Evolutionary conservation across 2,329 filamentous ascomycete species (phyloP), one percentile per base, ranked within the genome.

Genomic region (Zymoseptoria crescenta): DNA sequence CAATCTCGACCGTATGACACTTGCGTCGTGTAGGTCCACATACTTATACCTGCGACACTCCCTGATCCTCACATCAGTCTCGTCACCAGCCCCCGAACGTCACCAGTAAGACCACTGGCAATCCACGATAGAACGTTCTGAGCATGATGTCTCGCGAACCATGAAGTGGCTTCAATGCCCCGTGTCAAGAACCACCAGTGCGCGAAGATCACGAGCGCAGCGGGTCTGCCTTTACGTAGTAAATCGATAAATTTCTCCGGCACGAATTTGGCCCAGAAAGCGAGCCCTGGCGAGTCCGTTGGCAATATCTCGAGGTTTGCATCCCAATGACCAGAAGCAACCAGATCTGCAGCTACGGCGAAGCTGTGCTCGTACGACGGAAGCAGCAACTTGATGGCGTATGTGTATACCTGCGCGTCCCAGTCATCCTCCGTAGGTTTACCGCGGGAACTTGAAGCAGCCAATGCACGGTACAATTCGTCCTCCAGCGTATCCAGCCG

Each of bases 311-410:
- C 35, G 35, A 45, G 35, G 13, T 45, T 45, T n/a, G 35, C 35
- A 45, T 45, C 35, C 29, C 48, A 7, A 51, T 52, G 19, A 54
- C 20, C 19, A 49, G 30, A n/a, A 27, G 30, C 2, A 4, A 45
- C 5, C 51, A 35, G 19, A 49, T 48, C 19, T 48, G 54, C 45
- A 24, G 19, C 28, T 57, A 21, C 19, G 50, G 49, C n/a, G 29
- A 59, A 62, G 19, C 55, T 45, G 13, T 57, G 60, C 16, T 58
- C 60, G 45, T 49, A 62, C 8, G 60, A 54, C 29, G 60, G 52
- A 28, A 59, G 55, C 9, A 62, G 57, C 3, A 57, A 52, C 29
- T 53, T 59, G 30, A 52, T 55, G 19, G 60, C 60, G 21, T 53
- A 35, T 19, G 55, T 28, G 54, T 54, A 61, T 19, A 56, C 53